Base-by-base conservation (phyloP, 1,139 yeast species). In the Dujonia santamariae region DNA sequence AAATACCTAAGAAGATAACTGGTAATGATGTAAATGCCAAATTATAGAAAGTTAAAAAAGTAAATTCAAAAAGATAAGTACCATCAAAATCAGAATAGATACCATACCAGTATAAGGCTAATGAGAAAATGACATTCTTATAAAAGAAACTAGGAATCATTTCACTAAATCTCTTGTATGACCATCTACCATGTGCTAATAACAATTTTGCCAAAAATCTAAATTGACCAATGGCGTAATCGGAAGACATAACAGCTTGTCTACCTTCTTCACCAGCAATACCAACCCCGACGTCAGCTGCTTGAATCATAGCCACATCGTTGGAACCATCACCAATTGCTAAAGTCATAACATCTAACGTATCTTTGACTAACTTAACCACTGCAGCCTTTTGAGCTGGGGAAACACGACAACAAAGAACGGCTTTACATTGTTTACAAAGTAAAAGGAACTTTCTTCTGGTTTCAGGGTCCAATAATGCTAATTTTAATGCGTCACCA, bases 261-360 rank as follows among this genome's bases (percentile, higher is more conserved):
- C 97, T 72, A 46, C 98, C 98, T 68, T 92, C 98, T 86, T 87
- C 85, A 48, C 99, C 99, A 52, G 94, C 86, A 46, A 92, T 92
- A 54, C 99, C 99, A 30, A 92, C 95, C 41, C 99, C 99, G 34
- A 92, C 96, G 59, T 92, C 96, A 0, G 98, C 98, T 11, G 97
- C 97, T 60, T 92, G 98, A 47, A 92, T 92, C 99, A 92, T 92
- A 29, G 96, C 85, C 20, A 92, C 98, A 64, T 92, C 99, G 54
- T 92, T 92, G 3, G 98, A 97, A 47, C 98, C 99, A 62, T 92
- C 99, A 35, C 99, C 99, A 53, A 92, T 85, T 0, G 98, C 97
- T 41, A 94, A 68, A 18, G 94, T 63, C 49, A 92, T 65, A 0
- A 95, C 83, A 38, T 81, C 78, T 45, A 84, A 77, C 50, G 86